A percentile compares a stretch with the other conserved stretches of the same genome.
These are phyloP conservation scores for Alnus rubra DNA, from an alignment of 306 rosid genomes.

Conservation along the genomic window DNA sequence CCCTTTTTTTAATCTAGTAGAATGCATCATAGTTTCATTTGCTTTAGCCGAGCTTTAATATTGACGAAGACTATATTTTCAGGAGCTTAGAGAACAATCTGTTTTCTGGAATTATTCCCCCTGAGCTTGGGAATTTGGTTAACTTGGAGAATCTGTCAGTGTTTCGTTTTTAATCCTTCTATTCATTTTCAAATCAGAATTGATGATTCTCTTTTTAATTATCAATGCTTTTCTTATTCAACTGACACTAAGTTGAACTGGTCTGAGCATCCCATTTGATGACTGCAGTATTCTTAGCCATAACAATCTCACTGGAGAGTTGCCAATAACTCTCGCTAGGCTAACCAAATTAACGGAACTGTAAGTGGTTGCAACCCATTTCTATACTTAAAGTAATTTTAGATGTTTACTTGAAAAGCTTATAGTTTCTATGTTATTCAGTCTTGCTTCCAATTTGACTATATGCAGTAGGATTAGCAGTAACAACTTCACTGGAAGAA, in stretches of 20 bases:
- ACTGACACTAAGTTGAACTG: neutral
- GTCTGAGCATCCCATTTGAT: neutral
- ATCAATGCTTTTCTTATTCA: neutral
- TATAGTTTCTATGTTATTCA: constrained; percentile 18
- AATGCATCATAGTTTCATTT: neutral
- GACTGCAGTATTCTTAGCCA: constrained; percentile 15
- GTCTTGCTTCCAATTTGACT: no score
- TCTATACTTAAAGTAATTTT: neutral
- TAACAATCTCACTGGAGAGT: constrained; percentile 30
- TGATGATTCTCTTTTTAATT: neutral
- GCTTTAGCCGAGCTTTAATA: no score
- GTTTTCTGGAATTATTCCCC: no score
- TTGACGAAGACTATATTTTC: no score
- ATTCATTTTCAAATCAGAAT: no score
- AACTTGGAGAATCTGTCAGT: no score
- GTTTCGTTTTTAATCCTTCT: no score
- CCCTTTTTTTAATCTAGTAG: neutral
- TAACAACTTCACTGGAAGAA: no score
- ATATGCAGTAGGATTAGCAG: no score
- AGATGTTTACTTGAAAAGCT: constrained; percentile 25
- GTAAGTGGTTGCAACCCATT: neutral
- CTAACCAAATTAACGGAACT: constrained; percentile 7
- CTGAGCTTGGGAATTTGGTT: no score
- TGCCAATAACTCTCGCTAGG: constrained; percentile 6
- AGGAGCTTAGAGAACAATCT: neutral